These are phyloP conservation scores for Tetrapisispora taiwanensis DNA, from an alignment of 805 yeast species.

Conservation along the genomic window DNA sequence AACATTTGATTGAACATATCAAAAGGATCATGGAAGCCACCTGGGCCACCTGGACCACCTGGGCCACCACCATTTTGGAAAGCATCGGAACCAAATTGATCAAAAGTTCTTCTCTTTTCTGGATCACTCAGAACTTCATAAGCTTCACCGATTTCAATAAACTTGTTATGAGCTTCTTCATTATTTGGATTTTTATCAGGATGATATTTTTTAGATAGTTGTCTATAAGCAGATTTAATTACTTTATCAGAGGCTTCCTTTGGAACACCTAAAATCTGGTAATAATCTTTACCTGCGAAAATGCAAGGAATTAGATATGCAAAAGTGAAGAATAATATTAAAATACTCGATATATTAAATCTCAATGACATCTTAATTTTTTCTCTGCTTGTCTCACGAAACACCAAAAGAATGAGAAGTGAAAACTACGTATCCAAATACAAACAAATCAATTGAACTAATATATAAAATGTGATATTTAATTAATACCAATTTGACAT, in stretches of 20 bases:
- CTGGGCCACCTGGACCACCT: constrained; percentile 18
- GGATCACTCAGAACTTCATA: constrained; percentile 73
- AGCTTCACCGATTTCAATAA: constrained; percentile 87
- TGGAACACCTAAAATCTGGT: constrained; percentile 56
- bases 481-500: too few relatives aligned
- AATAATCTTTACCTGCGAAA: constrained; percentile 36
- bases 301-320: constrained; percentile 5
- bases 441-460: too few relatives aligned
- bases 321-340: background rate
- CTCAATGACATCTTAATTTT: background rate
- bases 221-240: constrained; percentile 76
- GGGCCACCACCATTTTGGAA: constrained; percentile 45
- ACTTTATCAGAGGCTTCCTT: constrained; percentile 66
- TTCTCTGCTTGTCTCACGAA: too few relatives aligned
- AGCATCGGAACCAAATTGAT: constrained; percentile 69
- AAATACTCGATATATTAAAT: background rate
- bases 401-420: too few relatives aligned
- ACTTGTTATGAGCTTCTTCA: constrained; percentile 74
- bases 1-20: constrained; percentile 30
- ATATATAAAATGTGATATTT: too few relatives aligned
- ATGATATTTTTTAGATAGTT: constrained; percentile 74
- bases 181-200: constrained; percentile 88
- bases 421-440: too few relatives aligned
- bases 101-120: constrained; percentile 60
- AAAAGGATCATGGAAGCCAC: constrained; percentile 30